Base-by-base conservation (phyloP, 2,329 filamentous ascomycete genomes). In the Dothideomycetes sp. region DNA sequence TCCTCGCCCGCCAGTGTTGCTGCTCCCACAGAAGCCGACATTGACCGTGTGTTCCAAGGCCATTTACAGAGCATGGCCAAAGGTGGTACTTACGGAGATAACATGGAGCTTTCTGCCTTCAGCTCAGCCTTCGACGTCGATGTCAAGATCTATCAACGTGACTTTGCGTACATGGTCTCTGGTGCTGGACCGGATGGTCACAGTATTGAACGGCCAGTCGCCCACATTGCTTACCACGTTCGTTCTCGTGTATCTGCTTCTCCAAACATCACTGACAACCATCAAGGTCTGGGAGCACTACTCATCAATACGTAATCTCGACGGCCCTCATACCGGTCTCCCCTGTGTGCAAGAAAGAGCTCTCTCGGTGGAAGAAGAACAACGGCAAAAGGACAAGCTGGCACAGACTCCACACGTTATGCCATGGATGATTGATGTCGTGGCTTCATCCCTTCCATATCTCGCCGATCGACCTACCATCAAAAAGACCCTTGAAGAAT, bases 81-180 rank as follows among this genome's bases (percentile, higher is more conserved):
- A 50, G 65, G 68, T 19, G 73, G 74, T 37, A 72, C 72, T 30
- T 83, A 73, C 59, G 79, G 76, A 18, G 78, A 79, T 52, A 77
- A 81, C 43, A 69, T 79, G 61, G 77, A 82, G 58, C 71, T 84
- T 33, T 68, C 70, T 22, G 79, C 79, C 4, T 83, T 83, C 57
- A 72, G 73, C 19, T 69, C 73, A 41, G 72, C 70, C 16, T 80
- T 70, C 53, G 65, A 71, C 37, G 70, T 71, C 38, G 72, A 81
- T 53, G 73, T 84, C 40, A 70, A 71, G 49, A 73, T 82, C 41
- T 81, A 77, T 58, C 62, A 72, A 58, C 50, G 68, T 54, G 66
- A 72, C 51, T 66, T 65, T 50, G 63, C 64, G 30, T 72, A 68
- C 52, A 61, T 69, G 49, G 59, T 72, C 47, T 60, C 61, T 45